These are phyloP conservation scores for Botrytis sinoallii DNA, from an alignment of 2,329 filamentous ascomycete genomes.

Conservation along the genomic window DNA sequence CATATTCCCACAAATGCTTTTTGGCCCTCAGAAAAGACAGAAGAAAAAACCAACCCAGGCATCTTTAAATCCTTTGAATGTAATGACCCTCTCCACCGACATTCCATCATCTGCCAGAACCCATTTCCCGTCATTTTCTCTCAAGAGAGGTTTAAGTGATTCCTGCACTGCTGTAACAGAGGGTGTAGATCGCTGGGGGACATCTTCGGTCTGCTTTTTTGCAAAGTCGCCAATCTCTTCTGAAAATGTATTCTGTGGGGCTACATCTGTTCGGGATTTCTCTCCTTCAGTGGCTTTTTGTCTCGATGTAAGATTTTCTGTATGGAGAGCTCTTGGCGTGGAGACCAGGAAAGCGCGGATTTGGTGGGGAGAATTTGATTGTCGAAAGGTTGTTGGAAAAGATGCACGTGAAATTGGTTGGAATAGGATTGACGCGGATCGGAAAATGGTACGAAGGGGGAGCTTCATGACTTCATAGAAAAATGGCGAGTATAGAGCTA, in stretches of 20 bases:
- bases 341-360: not conserved
- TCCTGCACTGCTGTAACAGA: not conserved
- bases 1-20: not conserved
- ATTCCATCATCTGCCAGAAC: conserved; percentile 48
- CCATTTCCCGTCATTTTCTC: conserved; percentile 45
- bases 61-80: conserved; percentile 63
- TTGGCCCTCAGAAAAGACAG: not conserved
- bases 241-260: not conserved
- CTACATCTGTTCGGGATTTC: not conserved
- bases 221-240: not conserved
- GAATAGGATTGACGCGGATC: fast-evolving
- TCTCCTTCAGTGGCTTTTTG: not conserved
- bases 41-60: conserved; percentile 52
- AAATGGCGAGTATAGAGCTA: too few relatives aligned
- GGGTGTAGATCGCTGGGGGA: not conserved
- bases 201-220: not conserved
- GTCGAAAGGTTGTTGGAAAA: not conserved
- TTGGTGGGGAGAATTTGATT: not conserved
- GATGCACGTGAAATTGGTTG: not conserved
- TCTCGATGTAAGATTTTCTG: not conserved
- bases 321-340: not conserved
- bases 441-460: not conserved
- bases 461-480: not conserved
- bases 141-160: conserved; percentile 3
- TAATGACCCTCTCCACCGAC: conserved; percentile 58